These are phyloP conservation scores for Flaveria ramosissima DNA, from an alignment of 129 eudicot species.

Conservation along the genomic window DNA sequence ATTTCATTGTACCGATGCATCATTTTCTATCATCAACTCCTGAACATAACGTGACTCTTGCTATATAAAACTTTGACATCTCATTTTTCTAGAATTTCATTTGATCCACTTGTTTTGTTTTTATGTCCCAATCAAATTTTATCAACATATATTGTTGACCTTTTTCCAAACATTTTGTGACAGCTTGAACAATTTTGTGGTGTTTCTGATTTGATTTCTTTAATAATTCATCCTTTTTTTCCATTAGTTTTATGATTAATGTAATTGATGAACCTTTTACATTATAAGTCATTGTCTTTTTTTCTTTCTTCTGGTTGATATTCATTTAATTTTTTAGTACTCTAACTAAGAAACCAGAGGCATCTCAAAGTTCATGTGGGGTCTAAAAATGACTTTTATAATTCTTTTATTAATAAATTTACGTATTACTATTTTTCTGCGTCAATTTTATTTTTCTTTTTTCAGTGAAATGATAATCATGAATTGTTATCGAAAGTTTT, in stretches of 20 bases:
- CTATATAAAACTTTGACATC: constrained; percentile 7
- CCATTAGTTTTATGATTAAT: background rate
- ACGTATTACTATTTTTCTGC: background rate
- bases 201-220: constrained; percentile 10
- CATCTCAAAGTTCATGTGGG: background rate
- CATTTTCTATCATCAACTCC: constrained; percentile 2
- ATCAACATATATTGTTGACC: constrained; percentile 27
- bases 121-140: constrained; percentile 27
- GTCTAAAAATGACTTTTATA: background rate
- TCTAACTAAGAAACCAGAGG: no score
- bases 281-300: no score
- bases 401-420: background rate
- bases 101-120: constrained; percentile 25
- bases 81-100: constrained; percentile 3
- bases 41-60: constrained; percentile 17
- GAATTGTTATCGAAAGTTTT: no score
- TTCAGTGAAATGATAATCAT: background rate
- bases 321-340: no score
- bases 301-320: no score
- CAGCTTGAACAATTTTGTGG: constrained; percentile 24
- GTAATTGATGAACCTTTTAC: no score
- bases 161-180: constrained; percentile 30
- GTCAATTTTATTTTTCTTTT: background rate
- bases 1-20: background rate
- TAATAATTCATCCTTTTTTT: constrained; percentile 22